phyloP scores from a whole-genome alignment of 108 stramenopile species.

The Cafeteria roenbergensis region DNA sequence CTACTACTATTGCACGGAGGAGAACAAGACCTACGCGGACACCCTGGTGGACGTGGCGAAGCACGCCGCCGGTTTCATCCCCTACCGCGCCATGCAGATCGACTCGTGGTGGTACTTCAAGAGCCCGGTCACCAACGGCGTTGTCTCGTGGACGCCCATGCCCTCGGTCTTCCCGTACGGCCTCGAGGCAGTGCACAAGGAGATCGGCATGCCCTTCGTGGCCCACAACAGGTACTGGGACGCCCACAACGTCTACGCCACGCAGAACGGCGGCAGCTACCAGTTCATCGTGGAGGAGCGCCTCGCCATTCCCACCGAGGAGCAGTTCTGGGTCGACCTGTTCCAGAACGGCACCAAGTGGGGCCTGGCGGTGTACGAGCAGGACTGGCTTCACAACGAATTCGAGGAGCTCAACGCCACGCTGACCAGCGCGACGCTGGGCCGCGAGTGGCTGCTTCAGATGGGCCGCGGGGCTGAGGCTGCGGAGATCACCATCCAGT shows the following conservation, averaged over 20 bases:
- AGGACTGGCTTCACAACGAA: constrained; percentile 41
- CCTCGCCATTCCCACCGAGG: constrained; percentile 19
- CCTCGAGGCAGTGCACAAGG: constrained; percentile 6
- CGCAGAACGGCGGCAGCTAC: constrained; percentile 20
- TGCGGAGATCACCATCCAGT: constrained; percentile 26
- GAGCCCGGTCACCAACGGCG: constrained; percentile 23
- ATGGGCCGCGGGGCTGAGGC: constrained; percentile 30
- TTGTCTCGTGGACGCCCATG: constrained; percentile 28
- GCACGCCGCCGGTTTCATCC: constrained; percentile 5
- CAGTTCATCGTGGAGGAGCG: constrained; percentile 18
- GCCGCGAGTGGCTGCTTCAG: constrained; percentile 20
- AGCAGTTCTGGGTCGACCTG: constrained; percentile 32
- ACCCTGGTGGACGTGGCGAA: constrained; percentile 19
- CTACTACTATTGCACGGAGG: constrained; percentile 31
- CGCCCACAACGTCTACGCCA: constrained; percentile 23
- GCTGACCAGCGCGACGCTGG: constrained; percentile 12
- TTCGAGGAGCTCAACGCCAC: constrained; percentile 18
- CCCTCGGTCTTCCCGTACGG: constrained; percentile 34
- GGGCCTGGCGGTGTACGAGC: constrained; percentile 40
- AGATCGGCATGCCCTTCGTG: constrained; percentile 13
- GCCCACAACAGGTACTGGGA: constrained; percentile 39
- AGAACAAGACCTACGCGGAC: constrained; percentile 19
- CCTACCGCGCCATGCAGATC: constrained; percentile 23
- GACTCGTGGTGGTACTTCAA: constrained; percentile 38
- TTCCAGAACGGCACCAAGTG: constrained; percentile 20